These are phyloP conservation scores for Phascolomyces articulosus DNA, from an alignment of 371 early-diverging fungal genomes.

Conservation along the genomic window DNA sequence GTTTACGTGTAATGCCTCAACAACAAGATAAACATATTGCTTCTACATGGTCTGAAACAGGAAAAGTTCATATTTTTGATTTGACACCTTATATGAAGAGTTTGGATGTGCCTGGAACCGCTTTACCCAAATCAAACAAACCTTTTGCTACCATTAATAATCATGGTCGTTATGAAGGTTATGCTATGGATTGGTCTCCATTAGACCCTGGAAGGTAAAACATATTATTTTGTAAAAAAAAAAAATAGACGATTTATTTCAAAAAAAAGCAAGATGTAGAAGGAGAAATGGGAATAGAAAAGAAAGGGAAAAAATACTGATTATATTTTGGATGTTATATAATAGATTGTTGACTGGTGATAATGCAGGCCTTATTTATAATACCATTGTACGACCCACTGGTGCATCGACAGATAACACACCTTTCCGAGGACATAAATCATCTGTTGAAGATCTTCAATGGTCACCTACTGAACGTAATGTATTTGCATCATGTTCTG, in stretches of 20 bases:
- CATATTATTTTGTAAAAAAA: background rate
- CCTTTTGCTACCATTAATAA: slow-evolving; percentile 81
- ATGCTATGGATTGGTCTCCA: slow-evolving; percentile 93
- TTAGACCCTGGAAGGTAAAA: slow-evolving; percentile 63
- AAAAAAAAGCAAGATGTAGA: too few species aligned
- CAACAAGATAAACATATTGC: slow-evolving; percentile 66
- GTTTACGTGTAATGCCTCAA: slow-evolving; percentile 80
- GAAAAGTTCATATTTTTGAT: slow-evolving; percentile 93
- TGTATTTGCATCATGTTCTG: slow-evolving; percentile 92
- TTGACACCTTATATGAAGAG: slow-evolving; percentile 71
- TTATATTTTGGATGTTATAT: background rate
- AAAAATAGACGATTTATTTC: too few species aligned
- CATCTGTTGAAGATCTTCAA: slow-evolving; percentile 94
- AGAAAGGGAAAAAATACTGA: background rate
- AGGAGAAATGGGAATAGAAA: background rate
- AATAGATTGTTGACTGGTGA: slow-evolving; percentile 88
- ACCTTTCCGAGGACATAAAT: slow-evolving; percentile 83
- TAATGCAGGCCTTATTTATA: slow-evolving; percentile 75
- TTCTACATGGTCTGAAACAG: slow-evolving; percentile 94
- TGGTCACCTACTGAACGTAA: slow-evolving; percentile 91
- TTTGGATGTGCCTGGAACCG: slow-evolving; percentile 80
- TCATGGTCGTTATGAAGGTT: slow-evolving; percentile 88
- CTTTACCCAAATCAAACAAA: slow-evolving; percentile 63
- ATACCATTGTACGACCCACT: slow-evolving; percentile 68
- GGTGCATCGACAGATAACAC: slow-evolving; percentile 70